A percentile compares a stretch with the other conserved stretches of the same genome.
These are phyloP conservation scores for Neocatenulostroma microsporum DNA, from an alignment of 2,329 filamentous ascomycete species.

Conservation along the genomic window DNA sequence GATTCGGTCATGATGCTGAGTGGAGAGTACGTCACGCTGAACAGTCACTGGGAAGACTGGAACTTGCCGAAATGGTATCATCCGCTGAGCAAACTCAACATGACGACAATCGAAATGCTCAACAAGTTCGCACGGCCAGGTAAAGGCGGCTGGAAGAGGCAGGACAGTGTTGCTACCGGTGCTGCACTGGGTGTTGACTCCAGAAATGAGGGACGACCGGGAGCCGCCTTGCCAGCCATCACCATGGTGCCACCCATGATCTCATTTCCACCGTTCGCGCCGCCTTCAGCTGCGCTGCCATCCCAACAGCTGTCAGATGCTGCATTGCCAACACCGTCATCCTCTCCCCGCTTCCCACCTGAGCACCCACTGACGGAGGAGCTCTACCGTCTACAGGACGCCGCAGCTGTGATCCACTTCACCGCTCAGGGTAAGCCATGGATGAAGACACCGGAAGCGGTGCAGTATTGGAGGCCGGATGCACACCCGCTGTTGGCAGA, in stretches of 20 bases:
- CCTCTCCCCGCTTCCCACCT: constrained; percentile 15
- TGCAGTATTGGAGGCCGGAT: constrained; percentile 12
- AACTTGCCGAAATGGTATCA: constrained; percentile 24
- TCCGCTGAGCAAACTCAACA: constrained; percentile 8
- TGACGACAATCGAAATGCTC: constrained; percentile 12
- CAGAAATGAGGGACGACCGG: too few relatives aligned
- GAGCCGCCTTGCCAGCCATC: too few relatives aligned
- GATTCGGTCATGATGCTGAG: constrained; percentile 23
- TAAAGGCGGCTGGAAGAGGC: too few relatives aligned
- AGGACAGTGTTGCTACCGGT: too few relatives aligned
- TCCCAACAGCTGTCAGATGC: not conserved
- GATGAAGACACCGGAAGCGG: constrained; percentile 9
- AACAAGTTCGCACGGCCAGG: constrained; percentile 11
- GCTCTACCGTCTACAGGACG: constrained; percentile 16
- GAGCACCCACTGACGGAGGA: constrained; percentile 14
- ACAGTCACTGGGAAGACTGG: constrained; percentile 28
- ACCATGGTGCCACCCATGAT: too few relatives aligned
- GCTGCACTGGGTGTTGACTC: too few relatives aligned
- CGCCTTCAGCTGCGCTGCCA: not conserved
- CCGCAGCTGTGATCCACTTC: constrained; percentile 23
- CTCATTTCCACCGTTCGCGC: not conserved
- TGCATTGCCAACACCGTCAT: constrained; percentile 2
- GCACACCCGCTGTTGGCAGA: constrained; percentile 21
- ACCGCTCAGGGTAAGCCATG: constrained; percentile 24
- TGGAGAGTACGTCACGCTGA: constrained; percentile 21